These are phyloP conservation scores for Coemansia sp. DNA, from an alignment of 192 early-diverging fungal species.

Conservation along the genomic window DNA sequence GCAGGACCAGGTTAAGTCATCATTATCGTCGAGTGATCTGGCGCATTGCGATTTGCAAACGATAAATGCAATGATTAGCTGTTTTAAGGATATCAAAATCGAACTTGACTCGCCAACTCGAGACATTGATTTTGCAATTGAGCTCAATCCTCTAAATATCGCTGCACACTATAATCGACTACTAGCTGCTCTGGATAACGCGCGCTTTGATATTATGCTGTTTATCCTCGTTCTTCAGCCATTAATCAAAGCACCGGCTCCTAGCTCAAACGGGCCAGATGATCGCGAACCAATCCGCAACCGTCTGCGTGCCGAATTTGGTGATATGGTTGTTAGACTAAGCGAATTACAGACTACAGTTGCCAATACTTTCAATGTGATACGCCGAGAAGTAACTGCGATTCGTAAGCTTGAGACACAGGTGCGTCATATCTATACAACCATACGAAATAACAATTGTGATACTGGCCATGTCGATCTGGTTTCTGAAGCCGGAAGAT, in stretches of 20 bases:
- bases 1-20: constrained; percentile 9
- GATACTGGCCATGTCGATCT: not conserved
- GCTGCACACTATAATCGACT: constrained; percentile 39
- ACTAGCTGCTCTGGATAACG: constrained; percentile 25
- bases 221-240: constrained; percentile 29
- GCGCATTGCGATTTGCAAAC: not conserved
- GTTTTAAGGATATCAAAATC: constrained; percentile 9
- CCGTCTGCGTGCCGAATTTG: constrained; percentile 45
- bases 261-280: not conserved
- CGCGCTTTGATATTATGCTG: constrained; percentile 28
- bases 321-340: constrained; percentile 26
- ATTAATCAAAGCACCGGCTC: not conserved
- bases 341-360: constrained; percentile 17
- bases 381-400: constrained; percentile 2
- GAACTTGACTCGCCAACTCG: constrained; percentile 21
- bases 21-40: constrained; percentile 3
- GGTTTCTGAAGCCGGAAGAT: constrained; percentile 6
- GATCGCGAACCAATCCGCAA: constrained; percentile 14
- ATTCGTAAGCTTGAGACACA: constrained; percentile 9
- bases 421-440: not conserved
- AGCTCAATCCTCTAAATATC: constrained; percentile 29
- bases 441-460: not conserved
- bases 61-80: not conserved
- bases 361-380: not conserved
- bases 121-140: constrained; percentile 20